phyloP scores from a whole-genome alignment of 176 grass and related monocot genomes.

The Aegilops longissima region DNA sequence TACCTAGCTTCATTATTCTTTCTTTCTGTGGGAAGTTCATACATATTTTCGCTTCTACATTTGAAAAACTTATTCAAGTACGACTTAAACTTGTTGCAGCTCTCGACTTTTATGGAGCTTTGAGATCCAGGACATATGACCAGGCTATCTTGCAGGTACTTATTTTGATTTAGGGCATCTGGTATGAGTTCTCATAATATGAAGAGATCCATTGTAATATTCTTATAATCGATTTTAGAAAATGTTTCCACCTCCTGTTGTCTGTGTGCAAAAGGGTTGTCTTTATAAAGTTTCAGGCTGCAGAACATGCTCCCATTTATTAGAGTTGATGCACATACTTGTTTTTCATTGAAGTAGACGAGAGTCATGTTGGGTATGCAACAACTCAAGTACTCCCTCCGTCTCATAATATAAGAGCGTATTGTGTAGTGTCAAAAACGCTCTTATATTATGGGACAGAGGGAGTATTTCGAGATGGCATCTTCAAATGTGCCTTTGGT shows the following conservation, averaged over 20 bases:
- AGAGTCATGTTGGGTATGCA: not conserved
- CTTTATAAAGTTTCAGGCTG: not conserved
- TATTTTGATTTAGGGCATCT: constrained; percentile 12
- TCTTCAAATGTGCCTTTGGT: not conserved
- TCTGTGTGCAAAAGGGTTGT: not conserved
- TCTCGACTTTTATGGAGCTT: constrained; percentile 91
- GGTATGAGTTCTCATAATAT: not conserved
- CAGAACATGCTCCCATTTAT: not conserved
- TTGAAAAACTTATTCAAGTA: constrained; percentile 23
- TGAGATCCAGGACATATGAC: constrained; percentile 92
- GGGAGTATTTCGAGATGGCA: not conserved
- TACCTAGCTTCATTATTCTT: not conserved
- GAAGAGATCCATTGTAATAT: constrained; percentile 10
- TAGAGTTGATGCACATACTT: not conserved
- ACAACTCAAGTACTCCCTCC: not conserved
- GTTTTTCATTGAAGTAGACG: not conserved
- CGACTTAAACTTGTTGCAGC: constrained; percentile 45
- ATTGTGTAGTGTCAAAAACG: too few species aligned
- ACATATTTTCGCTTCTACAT: not conserved
- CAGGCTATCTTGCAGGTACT: constrained; percentile 74
- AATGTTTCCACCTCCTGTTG: not conserved
- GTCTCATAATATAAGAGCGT: too few species aligned
- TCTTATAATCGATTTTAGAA: not conserved
- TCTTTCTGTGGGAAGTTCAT: not conserved
- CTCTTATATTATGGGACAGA: too few species aligned